These are phyloP conservation scores for Morella rubra DNA, from an alignment of 306 rosid genomes.

Conservation along the genomic window DNA sequence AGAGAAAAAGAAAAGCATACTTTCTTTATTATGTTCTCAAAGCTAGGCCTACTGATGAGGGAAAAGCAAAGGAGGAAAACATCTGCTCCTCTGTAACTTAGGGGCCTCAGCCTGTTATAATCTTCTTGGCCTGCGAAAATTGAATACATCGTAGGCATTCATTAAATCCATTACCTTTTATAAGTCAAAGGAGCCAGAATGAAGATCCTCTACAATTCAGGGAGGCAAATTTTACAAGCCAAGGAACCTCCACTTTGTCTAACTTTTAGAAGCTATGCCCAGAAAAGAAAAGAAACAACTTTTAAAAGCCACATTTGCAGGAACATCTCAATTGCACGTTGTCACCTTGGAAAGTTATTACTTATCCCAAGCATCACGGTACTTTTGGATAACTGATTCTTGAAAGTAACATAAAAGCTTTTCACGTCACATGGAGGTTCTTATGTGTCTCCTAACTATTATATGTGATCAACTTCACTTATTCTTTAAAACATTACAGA, in stretches of 20 bases:
- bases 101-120: constrained; percentile 50
- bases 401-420: neutral
- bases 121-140: constrained; percentile 47
- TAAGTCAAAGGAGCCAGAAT: too few species aligned
- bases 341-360: constrained; percentile 14
- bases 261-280: too few species aligned
- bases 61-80: constrained; percentile 54
- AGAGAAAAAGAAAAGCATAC: constrained; percentile 26
- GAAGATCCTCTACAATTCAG: too few species aligned
- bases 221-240: too few species aligned
- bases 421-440: constrained; percentile 18
- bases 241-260: too few species aligned
- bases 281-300: too few species aligned
- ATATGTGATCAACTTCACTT: too few species aligned
- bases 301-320: neutral
- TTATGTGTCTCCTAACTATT: neutral
- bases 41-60: constrained; percentile 54
- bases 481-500: too few species aligned
- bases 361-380: constrained; percentile 1
- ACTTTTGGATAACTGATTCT: neutral
- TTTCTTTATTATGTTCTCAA: constrained; percentile 51
- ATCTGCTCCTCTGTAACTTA: constrained; percentile 58
- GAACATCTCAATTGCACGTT: neutral
- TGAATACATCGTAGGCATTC: neutral
- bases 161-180: neutral